A percentile compares a stretch with the other conserved stretches of the same genome.
Conservation (phyloP, 2,329 filamentous ascomycete genomes). For the Ascochyta clinopodiicola region DNA sequence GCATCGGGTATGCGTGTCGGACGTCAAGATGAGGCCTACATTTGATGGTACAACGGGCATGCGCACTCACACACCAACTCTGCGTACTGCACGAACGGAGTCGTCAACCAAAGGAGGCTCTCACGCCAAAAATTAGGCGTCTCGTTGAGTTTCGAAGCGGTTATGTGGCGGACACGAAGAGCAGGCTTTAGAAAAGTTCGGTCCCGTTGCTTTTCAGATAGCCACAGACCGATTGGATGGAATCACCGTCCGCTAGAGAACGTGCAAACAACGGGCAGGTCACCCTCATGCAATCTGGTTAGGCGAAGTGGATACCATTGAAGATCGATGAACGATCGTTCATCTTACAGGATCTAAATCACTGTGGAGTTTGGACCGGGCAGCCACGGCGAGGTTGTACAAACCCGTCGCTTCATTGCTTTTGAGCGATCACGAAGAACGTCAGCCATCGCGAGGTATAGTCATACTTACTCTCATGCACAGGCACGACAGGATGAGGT, state of each 20-base stretch:
- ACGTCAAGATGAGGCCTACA: slow-evolving; percentile 6
- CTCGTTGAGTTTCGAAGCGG: slow-evolving; percentile 1
- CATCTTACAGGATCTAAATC: slow-evolving; percentile 13
- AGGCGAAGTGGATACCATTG: not conserved
- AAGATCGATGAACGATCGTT: slow-evolving; percentile 9
- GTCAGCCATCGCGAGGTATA: too few species aligned
- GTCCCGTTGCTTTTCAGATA: not conserved
- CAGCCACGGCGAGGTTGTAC: not conserved
- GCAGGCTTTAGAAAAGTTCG: not conserved
- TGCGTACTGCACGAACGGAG: not conserved
- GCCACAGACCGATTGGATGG: slow-evolving; percentile 7
- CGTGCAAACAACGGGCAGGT: slow-evolving; percentile 3
- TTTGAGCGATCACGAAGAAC: not conserved
- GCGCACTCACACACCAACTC: not conserved
- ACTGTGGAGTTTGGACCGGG: not conserved
- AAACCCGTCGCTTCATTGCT: not conserved
- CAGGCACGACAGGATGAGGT: not conserved
- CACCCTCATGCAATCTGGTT: not conserved
- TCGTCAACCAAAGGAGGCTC: not conserved
- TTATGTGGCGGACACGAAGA: not conserved
- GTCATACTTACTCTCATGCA: too few species aligned
- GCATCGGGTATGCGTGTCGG: slow-evolving; percentile 9
- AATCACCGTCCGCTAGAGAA: not conserved
- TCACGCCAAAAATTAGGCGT: not conserved
- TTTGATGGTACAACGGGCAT: not conserved